A percentile compares a stretch with the other conserved stretches of the same genome.
Conservation (phyloP, 1,139 yeast species). For the Protomyces gravidus region DNA sequence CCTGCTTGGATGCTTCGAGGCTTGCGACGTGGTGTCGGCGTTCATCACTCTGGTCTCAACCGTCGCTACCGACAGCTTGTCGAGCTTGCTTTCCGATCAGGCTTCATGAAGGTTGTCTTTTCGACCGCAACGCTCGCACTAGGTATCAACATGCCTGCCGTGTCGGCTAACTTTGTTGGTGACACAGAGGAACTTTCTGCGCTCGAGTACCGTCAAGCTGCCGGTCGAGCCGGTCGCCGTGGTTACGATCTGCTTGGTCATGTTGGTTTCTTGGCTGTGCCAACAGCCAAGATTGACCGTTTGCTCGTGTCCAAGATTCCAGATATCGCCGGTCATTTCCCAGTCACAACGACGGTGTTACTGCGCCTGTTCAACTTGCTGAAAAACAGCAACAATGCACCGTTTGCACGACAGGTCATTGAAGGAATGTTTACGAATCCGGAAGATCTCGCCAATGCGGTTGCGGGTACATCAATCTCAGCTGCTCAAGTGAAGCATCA, state of each 20-base stretch:
- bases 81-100: constrained; percentile 29
- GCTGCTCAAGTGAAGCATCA: constrained; percentile 25
- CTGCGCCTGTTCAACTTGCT: constrained; percentile 24
- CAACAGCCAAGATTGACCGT: constrained; percentile 29
- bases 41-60: constrained; percentile 30
- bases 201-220: constrained; percentile 29
- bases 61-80: constrained; percentile 30
- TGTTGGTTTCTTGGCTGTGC: constrained; percentile 31
- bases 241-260: constrained; percentile 30
- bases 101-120: constrained; percentile 27
- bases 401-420: constrained; percentile 26
- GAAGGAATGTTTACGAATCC: constrained; percentile 27
- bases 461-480: constrained; percentile 12
- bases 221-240: constrained; percentile 32
- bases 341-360: constrained; percentile 27
- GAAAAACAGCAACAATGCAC: constrained; percentile 21
- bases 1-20: constrained; percentile 29
- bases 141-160: constrained; percentile 31
- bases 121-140: constrained; percentile 30
- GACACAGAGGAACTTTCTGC: constrained; percentile 28
- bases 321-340: constrained; percentile 29
- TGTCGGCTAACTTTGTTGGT: constrained; percentile 29
- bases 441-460: constrained; percentile 18
- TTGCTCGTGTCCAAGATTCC: constrained; percentile 28
- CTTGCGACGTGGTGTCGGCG: constrained; percentile 29